phyloP scores from a whole-genome alignment of 306 rosid genomes.

The Rubus idaeus region DNA sequence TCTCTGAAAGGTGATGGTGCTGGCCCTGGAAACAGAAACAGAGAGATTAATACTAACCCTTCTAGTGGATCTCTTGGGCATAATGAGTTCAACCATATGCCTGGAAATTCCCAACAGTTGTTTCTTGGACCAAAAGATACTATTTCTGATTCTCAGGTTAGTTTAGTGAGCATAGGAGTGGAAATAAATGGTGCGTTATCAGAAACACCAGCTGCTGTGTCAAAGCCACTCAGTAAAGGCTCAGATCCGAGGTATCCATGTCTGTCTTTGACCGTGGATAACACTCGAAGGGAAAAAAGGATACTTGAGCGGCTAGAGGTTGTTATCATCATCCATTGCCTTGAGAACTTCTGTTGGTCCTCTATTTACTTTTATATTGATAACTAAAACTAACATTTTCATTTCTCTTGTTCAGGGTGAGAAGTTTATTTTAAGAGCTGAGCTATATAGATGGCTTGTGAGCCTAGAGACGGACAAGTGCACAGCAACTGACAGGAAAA shows the following conservation, averaged over 20 bases:
- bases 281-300: slow-evolving; percentile 65
- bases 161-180: slow-evolving; percentile 28
- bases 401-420: slow-evolving; percentile 51
- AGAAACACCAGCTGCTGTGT: slow-evolving; percentile 36
- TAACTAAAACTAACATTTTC: slow-evolving; percentile 8
- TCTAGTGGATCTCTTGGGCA: slow-evolving; percentile 36
- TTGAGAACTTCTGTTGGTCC: slow-evolving; percentile 15
- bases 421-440: slow-evolving; percentile 71
- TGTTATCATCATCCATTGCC: slow-evolving; percentile 25
- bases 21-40: slow-evolving; percentile 28
- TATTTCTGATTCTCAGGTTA: slow-evolving; percentile 34
- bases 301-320: slow-evolving; percentile 84
- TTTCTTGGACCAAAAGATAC: slow-evolving; percentile 34
- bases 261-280: slow-evolving; percentile 46
- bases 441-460: slow-evolving; percentile 69
- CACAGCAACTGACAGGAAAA: slow-evolving; percentile 65
- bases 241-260: slow-evolving; percentile 48
- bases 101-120: slow-evolving; percentile 30
- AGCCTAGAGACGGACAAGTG: slow-evolving; percentile 71
- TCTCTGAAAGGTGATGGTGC: slow-evolving; percentile 30
- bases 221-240: slow-evolving; percentile 37
- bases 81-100: slow-evolving; percentile 30
- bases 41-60: slow-evolving; percentile 33
- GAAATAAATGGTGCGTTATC: slow-evolving; percentile 37
- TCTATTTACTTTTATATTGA: slow-evolving; percentile 21